phyloP scores from a whole-genome alignment of 2,329 filamentous ascomycete genomes.

The Beauveria australis region DNA sequence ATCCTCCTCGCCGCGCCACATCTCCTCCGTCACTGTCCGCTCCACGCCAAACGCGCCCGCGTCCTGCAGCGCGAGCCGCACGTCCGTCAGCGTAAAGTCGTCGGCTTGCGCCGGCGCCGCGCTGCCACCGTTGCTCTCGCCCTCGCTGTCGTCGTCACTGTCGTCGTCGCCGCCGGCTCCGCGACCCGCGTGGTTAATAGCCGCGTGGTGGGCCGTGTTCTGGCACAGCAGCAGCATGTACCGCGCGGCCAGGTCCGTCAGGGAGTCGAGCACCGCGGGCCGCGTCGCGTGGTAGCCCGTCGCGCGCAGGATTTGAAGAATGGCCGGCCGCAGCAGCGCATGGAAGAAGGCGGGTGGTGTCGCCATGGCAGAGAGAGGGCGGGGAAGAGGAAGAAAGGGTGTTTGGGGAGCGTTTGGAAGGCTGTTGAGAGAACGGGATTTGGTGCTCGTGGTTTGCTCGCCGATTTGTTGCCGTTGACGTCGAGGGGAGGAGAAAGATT shows the following conservation, averaged over 20 bases:
- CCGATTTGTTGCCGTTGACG: neutral
- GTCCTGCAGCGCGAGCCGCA: constrained; percentile 79
- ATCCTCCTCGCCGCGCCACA: constrained; percentile 65
- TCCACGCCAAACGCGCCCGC: constrained; percentile 67
- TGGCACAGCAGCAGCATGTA: constrained; percentile 71
- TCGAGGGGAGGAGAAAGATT: neutral
- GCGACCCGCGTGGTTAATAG: constrained; percentile 44
- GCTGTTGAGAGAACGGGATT: neutral
- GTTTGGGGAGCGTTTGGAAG: too few relatives aligned
- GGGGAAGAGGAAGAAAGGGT: neutral
- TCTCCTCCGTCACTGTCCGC: constrained; percentile 58
- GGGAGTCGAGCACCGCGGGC: constrained; percentile 72
- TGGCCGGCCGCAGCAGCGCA: constrained; percentile 74
- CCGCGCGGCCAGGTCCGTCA: constrained; percentile 79
- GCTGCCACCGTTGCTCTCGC: too few relatives aligned
- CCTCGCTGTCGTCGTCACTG: too few relatives aligned
- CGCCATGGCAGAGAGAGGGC: constrained; percentile 27
- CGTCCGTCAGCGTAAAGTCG: constrained; percentile 54
- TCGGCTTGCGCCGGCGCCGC: constrained; percentile 35
- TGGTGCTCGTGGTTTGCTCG: neutral
- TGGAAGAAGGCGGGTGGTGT: constrained; percentile 48
- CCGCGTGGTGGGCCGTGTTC: constrained; percentile 62
- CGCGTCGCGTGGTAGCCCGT: constrained; percentile 81
- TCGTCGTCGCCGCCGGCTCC: too few relatives aligned
- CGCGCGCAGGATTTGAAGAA: constrained; percentile 86